These are phyloP conservation scores for Dissoconium aciculare DNA, from an alignment of 2,329 filamentous ascomycete genomes.

Conservation along the genomic window DNA sequence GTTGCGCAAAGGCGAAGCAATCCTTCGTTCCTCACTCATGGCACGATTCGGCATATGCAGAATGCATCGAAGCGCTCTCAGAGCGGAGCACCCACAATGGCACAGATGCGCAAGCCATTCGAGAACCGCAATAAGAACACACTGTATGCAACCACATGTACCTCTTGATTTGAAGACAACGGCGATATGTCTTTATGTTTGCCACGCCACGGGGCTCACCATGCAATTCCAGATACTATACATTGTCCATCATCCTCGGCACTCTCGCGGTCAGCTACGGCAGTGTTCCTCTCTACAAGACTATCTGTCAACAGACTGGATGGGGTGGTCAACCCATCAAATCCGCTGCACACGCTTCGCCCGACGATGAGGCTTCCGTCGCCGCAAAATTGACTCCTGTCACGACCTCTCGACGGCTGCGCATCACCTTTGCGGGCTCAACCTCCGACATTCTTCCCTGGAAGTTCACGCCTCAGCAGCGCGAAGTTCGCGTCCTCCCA, in stretches of 20 bases:
- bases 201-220: slow-evolving; percentile 14
- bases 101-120: slow-evolving; percentile 49
- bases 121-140: slow-evolving; percentile 53
- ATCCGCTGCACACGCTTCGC: slow-evolving; percentile 65
- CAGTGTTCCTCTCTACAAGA: slow-evolving; percentile 76
- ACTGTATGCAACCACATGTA: slow-evolving; percentile 34
- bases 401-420: slow-evolving; percentile 65
- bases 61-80: slow-evolving; percentile 13
- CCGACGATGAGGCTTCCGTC: slow-evolving; percentile 33
- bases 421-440: slow-evolving; percentile 89
- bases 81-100: slow-evolving; percentile 40
- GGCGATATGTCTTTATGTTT: no score
- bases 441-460: slow-evolving; percentile 91
- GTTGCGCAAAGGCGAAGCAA: no score
- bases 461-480: slow-evolving; percentile 95
- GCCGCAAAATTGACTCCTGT: slow-evolving; percentile 68
- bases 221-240: slow-evolving; percentile 49
- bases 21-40: no score
- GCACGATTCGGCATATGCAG: no score
- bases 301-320: slow-evolving; percentile 75
- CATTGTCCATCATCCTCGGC: slow-evolving; percentile 60
- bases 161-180: not conserved
- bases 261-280: slow-evolving; percentile 70
- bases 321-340: slow-evolving; percentile 90
- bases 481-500: slow-evolving; percentile 85